These are phyloP conservation scores for Phytophthora crassamura DNA, from an alignment of 352 stramenopile genomes.

Conservation along the genomic window DNA sequence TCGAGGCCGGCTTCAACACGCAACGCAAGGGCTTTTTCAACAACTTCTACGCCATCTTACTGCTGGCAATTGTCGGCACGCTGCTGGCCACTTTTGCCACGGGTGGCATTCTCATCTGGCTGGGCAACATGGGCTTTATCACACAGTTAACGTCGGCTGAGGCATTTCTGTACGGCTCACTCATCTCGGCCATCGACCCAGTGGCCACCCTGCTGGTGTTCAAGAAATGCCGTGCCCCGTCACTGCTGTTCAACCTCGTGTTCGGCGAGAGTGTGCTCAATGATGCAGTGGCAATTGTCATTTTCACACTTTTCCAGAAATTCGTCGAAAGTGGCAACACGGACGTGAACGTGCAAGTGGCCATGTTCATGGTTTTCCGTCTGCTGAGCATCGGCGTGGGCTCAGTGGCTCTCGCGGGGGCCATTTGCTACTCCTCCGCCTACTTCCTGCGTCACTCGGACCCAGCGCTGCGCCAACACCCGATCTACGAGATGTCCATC, in stretches of 20 bases:
- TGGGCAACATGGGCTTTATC: slow-evolving; percentile 52
- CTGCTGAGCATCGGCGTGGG: slow-evolving; percentile 60
- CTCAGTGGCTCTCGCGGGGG: slow-evolving; percentile 52
- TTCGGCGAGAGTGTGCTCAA: slow-evolving; percentile 94
- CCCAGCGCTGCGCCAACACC: slow-evolving; percentile 51
- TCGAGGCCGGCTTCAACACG: slow-evolving; percentile 71
- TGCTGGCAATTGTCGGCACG: slow-evolving; percentile 58
- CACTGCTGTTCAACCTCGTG: slow-evolving; percentile 93
- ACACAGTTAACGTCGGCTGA: slow-evolving; percentile 83
- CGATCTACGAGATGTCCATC: slow-evolving; percentile 80
- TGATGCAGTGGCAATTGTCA: slow-evolving; percentile 88
- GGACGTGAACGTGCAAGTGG: slow-evolving; percentile 46
- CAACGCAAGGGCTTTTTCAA: slow-evolving; percentile 69
- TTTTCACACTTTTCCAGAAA: slow-evolving; percentile 75
- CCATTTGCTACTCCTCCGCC: slow-evolving; percentile 68
- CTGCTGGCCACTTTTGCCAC: slow-evolving; percentile 60
- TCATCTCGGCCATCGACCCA: slow-evolving; percentile 94
- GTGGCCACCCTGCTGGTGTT: slow-evolving; percentile 93
- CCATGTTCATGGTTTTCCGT: slow-evolving; percentile 44
- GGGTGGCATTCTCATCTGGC: slow-evolving; percentile 49
- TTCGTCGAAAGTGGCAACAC: slow-evolving; percentile 62
- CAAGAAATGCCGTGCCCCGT: slow-evolving; percentile 74
- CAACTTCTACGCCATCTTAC: slow-evolving; percentile 54
- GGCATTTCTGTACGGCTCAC: slow-evolving; percentile 88
- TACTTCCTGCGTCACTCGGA: slow-evolving; percentile 64